These are phyloP conservation scores for Mycena chlorophos DNA, from an alignment of 768 basidiomycete genomes.

Conservation along the genomic window DNA sequence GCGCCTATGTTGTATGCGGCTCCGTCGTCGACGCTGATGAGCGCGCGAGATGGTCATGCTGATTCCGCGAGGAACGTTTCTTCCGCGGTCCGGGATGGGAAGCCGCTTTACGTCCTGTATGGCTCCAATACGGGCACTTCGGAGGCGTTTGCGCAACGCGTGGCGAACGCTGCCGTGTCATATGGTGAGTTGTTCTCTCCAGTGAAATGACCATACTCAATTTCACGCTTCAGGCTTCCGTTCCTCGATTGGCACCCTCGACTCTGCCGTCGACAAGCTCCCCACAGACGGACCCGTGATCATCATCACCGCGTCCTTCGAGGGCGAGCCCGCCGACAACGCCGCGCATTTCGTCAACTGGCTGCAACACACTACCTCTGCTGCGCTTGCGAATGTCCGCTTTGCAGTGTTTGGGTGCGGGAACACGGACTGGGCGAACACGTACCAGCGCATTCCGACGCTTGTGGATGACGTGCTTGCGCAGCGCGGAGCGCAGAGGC, in stretches of 20 bases:
- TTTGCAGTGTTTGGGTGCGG: constrained; percentile 54
- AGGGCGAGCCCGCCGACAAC: constrained; percentile 52
- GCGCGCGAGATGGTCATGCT: constrained; percentile 12
- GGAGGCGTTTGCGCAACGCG: constrained; percentile 47
- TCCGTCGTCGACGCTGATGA: constrained; percentile 20
- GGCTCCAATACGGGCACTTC: constrained; percentile 52
- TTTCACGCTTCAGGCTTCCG: constrained; percentile 35
- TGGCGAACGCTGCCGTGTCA: constrained; percentile 39
- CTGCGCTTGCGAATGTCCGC: constrained; percentile 32
- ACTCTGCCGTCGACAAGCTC: constrained; percentile 37
- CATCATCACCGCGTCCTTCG: constrained; percentile 50
- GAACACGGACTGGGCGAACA: constrained; percentile 49
- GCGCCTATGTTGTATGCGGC: constrained; percentile 18
- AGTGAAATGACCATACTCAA: not conserved
- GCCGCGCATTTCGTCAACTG: constrained; percentile 47
- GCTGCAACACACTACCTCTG: constrained; percentile 32
- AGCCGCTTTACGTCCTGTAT: constrained; percentile 40
- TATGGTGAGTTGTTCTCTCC: constrained; percentile 32
- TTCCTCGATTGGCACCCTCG: constrained; percentile 40
- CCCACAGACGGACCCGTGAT: constrained; percentile 47
- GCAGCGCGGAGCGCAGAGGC: constrained; percentile 36
- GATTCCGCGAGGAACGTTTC: not conserved
- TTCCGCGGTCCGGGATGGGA: constrained; percentile 10
- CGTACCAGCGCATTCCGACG: constrained; percentile 49
- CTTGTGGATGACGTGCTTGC: constrained; percentile 37